Evolutionary conservation across 1,284 basidiomycete species (phyloP), one percentile per base, ranked within the genome.

Genomic region (Heterobasidion annosum): DNA sequence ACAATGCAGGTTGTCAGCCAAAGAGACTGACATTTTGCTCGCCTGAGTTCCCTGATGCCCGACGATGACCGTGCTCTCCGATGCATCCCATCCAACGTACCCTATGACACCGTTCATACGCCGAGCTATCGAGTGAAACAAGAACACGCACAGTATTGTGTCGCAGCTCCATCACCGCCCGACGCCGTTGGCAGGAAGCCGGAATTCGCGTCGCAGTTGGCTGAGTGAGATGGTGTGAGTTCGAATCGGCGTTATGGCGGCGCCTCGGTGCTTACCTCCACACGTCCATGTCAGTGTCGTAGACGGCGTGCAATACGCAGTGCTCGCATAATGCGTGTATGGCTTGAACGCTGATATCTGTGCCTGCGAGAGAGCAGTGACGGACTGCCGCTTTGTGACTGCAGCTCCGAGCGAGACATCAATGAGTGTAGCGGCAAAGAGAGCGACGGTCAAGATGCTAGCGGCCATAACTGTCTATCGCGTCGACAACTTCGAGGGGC

Each of bases 101-200:
- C 64, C 64, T 65, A 34, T 2, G 7, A 1, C 13, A 10, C 16
- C 35, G 5, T 51, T 10, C 52, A 42, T 2, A 32, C 25, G 5
- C 25, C 40, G 51, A 33, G 2, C 1, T 12, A 15, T 25, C 13
- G 3, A 12, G 13, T 32, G n/a, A 35, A 10, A 12, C 25, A 16
- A 12, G n/a, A 40, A 13, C 18, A 53, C 65, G 40, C 52, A 67
- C 65, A 68, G 54, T 58, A 61, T 47, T 59, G 60, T 10, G 49
- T 55, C 1, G 12, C 48, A 13, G 18, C 18, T 13, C 65, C 65
- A 51, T 65, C 62, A 8, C 65, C 65, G 42, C 84, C 85, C 0
- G 80, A 72, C 9, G 82, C 83, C 2, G 79, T 66, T 0, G 81
- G 78, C 32, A 73, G 50, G 63, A 86, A 86, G 3, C 61, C 67